Conservation (phyloP, 441 rosid genomes). For the Eutrema salsugineum region DNA sequence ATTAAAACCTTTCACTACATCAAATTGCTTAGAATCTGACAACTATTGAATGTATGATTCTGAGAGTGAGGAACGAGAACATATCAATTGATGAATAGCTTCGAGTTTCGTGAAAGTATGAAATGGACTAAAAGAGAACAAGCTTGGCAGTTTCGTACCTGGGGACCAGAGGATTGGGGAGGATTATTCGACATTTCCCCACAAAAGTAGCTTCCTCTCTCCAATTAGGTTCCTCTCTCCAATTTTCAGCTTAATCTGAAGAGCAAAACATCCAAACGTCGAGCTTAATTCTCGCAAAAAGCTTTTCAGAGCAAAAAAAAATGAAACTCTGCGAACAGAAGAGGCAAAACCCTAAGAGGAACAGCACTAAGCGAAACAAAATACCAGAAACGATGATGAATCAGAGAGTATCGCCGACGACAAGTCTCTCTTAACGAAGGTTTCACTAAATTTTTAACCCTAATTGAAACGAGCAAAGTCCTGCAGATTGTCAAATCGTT, state of each 20-base stretch:
- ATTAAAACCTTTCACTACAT: background rate
- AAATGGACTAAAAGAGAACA: background rate
- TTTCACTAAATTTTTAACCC: background rate
- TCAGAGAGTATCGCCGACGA: background rate
- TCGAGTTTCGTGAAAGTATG: background rate
- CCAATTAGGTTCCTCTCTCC: slow-evolving; percentile 23
- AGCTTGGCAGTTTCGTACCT: slow-evolving; percentile 36
- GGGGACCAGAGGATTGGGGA: slow-evolving; percentile 57
- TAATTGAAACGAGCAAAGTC: background rate
- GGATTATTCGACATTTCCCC: slow-evolving; percentile 65
- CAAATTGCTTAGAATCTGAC: background rate
- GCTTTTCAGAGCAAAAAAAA: background rate
- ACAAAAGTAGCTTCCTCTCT: slow-evolving; percentile 25
- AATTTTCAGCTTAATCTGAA: slow-evolving; percentile 26
- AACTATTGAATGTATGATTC: background rate
- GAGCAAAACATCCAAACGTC: background rate
- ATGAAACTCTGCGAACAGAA: background rate
- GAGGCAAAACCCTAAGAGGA: slow-evolving; percentile 5
- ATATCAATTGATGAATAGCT: background rate
- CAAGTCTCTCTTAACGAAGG: background rate
- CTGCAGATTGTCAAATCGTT: background rate
- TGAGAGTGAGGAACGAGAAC: background rate
- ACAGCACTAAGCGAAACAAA: background rate
- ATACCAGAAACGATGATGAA: slow-evolving; percentile 6
- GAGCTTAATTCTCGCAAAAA: background rate